Evolutionary conservation across 164 flowering plant species (phyloP).

Genomic region (Dillenia turbinata): DNA sequence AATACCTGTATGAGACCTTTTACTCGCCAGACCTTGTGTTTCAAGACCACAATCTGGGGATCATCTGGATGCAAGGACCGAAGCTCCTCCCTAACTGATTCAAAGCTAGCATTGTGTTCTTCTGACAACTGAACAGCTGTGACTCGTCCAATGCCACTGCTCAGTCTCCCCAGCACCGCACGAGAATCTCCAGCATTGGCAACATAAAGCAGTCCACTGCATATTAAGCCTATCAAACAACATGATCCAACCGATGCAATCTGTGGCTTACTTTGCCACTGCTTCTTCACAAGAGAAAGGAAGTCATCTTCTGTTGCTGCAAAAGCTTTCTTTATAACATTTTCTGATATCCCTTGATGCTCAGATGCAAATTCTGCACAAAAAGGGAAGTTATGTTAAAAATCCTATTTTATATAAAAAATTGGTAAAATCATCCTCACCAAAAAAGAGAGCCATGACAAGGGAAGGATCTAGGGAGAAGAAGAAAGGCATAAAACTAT

Average conservation of each 20-base stretch:
- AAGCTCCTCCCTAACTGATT: conserved; percentile 59
- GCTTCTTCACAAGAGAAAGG: conserved; percentile 44
- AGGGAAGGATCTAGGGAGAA: no score
- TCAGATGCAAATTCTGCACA: conserved; percentile 44
- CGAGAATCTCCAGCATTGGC: conserved; percentile 70
- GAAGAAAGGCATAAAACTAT: no score
- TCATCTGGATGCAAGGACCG: conserved; percentile 52
- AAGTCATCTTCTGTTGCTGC: conserved; percentile 50
- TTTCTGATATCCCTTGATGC: conserved; percentile 35
- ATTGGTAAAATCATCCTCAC: no score
- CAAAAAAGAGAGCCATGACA: no score
- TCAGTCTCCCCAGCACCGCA: conserved; percentile 44
- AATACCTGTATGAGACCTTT: conserved; percentile 72
- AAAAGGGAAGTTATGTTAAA: background rate
- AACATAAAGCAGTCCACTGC: conserved; percentile 41
- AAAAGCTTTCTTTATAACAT: conserved; percentile 51
- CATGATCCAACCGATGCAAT: conserved; percentile 65
- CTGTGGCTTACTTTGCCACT: conserved; percentile 48
- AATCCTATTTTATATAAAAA: no score
- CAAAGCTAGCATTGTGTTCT: conserved; percentile 58
- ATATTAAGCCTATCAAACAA: conserved; percentile 53
- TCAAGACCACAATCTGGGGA: conserved; percentile 48
- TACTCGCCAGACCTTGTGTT: conserved; percentile 68
- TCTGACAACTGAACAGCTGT: conserved; percentile 48
- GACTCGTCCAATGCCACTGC: conserved; percentile 18